Base-by-base conservation (phyloP, 192 early-diverging fungal species). In the Endogone sp. region DNA sequence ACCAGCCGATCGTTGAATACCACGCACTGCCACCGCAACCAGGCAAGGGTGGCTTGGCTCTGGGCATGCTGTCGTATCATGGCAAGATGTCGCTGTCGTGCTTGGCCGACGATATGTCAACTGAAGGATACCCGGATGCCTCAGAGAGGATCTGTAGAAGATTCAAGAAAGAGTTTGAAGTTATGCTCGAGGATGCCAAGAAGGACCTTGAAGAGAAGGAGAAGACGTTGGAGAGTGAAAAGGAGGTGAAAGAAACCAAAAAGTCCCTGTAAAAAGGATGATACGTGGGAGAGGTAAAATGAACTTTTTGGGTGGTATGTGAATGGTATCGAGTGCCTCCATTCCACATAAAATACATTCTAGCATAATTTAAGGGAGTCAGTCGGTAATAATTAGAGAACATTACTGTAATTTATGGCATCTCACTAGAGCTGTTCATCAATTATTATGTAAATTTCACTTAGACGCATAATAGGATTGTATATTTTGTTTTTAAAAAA, bases 51-150 rank as follows among this genome's bases (percentile, higher is more conserved):
- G 23, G 62, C 9, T 26, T 78, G 4, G 66, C 67, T 31, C 66
- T 73, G 60, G 76, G 71, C 21, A 23, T 78, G 26, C 37, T 73
- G 0, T 73, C 71, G 22, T 78, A 77, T 44, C 26, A 59, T 26
- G 71, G 65, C 20, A 72, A 66, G 26, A 65, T 78, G 21, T 56
- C 54, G 11, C 59, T 78, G 56, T 54, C 71, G 13, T 49, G 56
- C 16, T 64, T 70, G 28, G 26, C 68, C 23, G 76, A 78, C 56
- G 56, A 60, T 8, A 28, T 60, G 59, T 6, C 27, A 6, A 10
- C 59, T 0, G 21, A 16, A 22, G 59, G 22, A 23, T 26, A 60
- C 59, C 27, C 59, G 8, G 27, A 60, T 23, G 27, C 24, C 10
- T 8, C 24, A 10, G 24, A 23, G 59, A 60, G 10, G 10, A 60